Percentiles rank a stretch among this genome's conserved stretches.
Conservation (phyloP, 176 grass and related monocot genomes). For the Oryza punctata region DNA sequence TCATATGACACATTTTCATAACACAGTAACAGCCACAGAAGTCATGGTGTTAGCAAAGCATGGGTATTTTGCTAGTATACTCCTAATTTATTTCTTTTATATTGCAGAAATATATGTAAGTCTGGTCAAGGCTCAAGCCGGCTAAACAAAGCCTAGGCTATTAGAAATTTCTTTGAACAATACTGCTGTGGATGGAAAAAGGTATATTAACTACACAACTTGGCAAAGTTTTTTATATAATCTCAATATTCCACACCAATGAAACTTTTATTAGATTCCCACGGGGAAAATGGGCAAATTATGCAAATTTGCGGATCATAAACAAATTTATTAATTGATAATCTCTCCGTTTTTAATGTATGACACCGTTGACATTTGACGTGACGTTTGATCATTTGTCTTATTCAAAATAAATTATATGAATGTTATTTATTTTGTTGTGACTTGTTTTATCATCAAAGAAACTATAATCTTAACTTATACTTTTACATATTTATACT, state of each 20-base stretch:
- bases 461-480: too few relatives aligned
- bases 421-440: too few relatives aligned
- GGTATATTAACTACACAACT: background rate
- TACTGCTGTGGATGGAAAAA: background rate
- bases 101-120: background rate
- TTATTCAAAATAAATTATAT: too few relatives aligned
- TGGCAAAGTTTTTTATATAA: background rate
- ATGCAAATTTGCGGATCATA: background rate
- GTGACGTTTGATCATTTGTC: too few relatives aligned
- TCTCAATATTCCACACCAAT: conserved; percentile 11
- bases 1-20: background rate
- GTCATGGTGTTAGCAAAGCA: background rate
- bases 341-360: too few relatives aligned
- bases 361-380: too few relatives aligned
- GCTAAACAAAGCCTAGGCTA: background rate
- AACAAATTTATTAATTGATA: conserved; percentile 13
- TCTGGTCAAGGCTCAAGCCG: background rate
- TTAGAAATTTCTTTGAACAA: background rate
- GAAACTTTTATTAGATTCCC: conserved; percentile 16
- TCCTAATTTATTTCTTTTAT: background rate
- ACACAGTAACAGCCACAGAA: background rate
- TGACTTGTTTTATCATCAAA: too few relatives aligned
- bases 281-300: background rate
- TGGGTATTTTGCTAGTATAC: too few relatives aligned
- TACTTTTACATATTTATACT: too few relatives aligned